Base-by-base conservation (phyloP, 176 grass and related monocot species). In the Raddia distichophylla region DNA sequence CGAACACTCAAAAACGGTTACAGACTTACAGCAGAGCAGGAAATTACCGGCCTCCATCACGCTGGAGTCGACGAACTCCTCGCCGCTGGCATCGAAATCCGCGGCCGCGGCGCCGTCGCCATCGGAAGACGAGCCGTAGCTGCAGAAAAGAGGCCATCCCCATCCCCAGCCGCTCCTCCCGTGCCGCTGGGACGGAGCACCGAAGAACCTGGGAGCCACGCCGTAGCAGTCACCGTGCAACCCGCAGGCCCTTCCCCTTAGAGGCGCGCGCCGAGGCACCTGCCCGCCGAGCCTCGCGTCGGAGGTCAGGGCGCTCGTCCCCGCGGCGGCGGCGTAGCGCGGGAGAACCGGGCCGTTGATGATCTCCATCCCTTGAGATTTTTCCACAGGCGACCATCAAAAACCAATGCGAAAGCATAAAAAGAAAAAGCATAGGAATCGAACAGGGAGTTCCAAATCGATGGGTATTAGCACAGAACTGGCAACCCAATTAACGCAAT, bases 21-120 rank as follows among this genome's bases (percentile, higher is more conserved):
- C n/a, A n/a, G n/a, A n/a, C n/a, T n/a, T n/a, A n/a, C 16, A 52
- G 17, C 10, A 60, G 32, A 17, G 60, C 5, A 51, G 79, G 14
- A 14, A 73, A 53, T 80, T 86, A 98, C 92, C 93, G 51, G 95
- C 95, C 79, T 98, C 95, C 46, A 95, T 93, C 57, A 98, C 86
- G 76, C 74, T 93, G 54, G 92, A 98, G 67, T 95, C 60, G 34
- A 98, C 92, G 75, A 93, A 98, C 37, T 98, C 95, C 82, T 91
- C 92, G 45, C 90, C 95, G 82, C 89, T 95, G 65, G 89, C 82
- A 73, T 75, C 94, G 82, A 91, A 98, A 27, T 94, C 72, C 0
- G 88, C 92, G 14, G 92, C 84, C n/a, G 87, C 84, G 74, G 88
- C 85, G 76, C 95, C 86, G 47, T 85, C 88, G 55, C 88, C 93